Base-by-base conservation (phyloP, 2,329 filamentous ascomycete species). In the Rhynchosporium secalis region DNA sequence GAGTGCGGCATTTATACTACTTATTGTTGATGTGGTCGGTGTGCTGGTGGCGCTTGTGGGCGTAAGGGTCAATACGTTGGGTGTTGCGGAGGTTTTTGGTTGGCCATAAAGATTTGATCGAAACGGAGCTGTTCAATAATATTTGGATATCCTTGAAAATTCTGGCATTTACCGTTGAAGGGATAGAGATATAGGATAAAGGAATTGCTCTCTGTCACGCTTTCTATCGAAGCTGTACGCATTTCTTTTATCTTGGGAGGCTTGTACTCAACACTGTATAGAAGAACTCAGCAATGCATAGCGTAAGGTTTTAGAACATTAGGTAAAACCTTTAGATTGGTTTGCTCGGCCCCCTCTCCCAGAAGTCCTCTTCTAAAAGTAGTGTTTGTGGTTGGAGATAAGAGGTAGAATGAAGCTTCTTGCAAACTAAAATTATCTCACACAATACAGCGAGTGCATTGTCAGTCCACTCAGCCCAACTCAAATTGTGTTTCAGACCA, bases 61-160 rank as follows among this genome's bases (percentile, higher is more conserved):
- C 0, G 83, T 92, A 59, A 81, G 93, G 71, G 87, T 84, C 72
- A 96, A 92, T 74, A 88, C 87, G 2, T 74, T 91, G 65, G 91
- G 92, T 68, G 86, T 97, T 10, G 86, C 86, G 6, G 92, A 96
- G 71, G 87, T 96, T 3, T 98, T 98, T 84, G 94, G 95, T 13
- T 95, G 73, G 72, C 66, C 68, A n/a, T 57, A 61, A 58, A 26
- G 41, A 46, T 28, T 2, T 36, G 33, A 26, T 1, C 8, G 56
- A 41, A 48, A 43, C 13, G 31, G 26, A 29, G 9, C 26, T 31
- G 28, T 20, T 20, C 20, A 20, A 20, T 20, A 20, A 20, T 20
- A 20, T 20, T 20, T 20, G 20, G 20, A 20, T 20, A 20, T 20
- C 20, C 20, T 20, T 20, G 20, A 20, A 20, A 20, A 20, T 20